Percentiles rank a stretch among this genome's conserved stretches.
phyloP scores from a whole-genome alignment of 805 yeast species.

The Ogataea nakhonphanomensis region DNA sequence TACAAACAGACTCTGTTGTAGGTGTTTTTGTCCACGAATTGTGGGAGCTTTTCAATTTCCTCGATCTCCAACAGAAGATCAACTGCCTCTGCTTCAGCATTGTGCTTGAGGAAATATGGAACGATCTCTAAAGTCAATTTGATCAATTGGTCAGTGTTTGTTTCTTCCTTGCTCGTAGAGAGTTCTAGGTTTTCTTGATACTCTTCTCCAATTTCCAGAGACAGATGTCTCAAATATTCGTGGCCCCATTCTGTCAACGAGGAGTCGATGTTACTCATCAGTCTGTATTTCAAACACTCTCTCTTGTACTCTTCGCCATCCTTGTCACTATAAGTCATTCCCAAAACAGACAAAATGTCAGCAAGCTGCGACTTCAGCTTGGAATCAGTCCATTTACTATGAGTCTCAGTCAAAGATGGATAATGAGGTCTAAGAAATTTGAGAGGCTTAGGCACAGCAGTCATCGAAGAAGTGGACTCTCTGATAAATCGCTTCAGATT shows the following conservation, averaged over 20 bases:
- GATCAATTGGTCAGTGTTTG: slow-evolving; percentile 38
- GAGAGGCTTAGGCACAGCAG: slow-evolving; percentile 98
- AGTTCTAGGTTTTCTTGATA: slow-evolving; percentile 48
- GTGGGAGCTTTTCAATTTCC: slow-evolving; percentile 74
- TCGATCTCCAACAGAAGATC: slow-evolving; percentile 90
- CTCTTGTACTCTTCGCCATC: slow-evolving; percentile 50
- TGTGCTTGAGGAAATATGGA: slow-evolving; percentile 87
- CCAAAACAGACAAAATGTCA: slow-evolving; percentile 87
- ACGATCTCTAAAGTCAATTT: slow-evolving; percentile 72
- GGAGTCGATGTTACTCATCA: slow-evolving; percentile 42
- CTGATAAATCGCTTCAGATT: slow-evolving; percentile 74
- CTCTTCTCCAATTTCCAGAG: slow-evolving; percentile 90
- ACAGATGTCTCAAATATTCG: slow-evolving; percentile 93
- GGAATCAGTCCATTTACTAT: slow-evolving; percentile 58
- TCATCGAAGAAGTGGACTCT: slow-evolving; percentile 96
- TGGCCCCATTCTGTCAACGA: slow-evolving; percentile 93
- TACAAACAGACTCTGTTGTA: slow-evolving; percentile 88
- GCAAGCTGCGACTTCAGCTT: slow-evolving; percentile 59
- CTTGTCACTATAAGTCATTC: slow-evolving; percentile 88
- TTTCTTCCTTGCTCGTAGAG: slow-evolving; percentile 21
- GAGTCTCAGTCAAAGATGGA: slow-evolving; percentile 60
- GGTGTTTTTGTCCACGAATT: slow-evolving; percentile 80
- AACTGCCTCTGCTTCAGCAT: slow-evolving; percentile 98
- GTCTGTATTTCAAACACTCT: slow-evolving; percentile 77
- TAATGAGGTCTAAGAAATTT: slow-evolving; percentile 91